phyloP scores from a whole-genome alignment of 805 yeast species.

The Teunomyces kruisii region DNA sequence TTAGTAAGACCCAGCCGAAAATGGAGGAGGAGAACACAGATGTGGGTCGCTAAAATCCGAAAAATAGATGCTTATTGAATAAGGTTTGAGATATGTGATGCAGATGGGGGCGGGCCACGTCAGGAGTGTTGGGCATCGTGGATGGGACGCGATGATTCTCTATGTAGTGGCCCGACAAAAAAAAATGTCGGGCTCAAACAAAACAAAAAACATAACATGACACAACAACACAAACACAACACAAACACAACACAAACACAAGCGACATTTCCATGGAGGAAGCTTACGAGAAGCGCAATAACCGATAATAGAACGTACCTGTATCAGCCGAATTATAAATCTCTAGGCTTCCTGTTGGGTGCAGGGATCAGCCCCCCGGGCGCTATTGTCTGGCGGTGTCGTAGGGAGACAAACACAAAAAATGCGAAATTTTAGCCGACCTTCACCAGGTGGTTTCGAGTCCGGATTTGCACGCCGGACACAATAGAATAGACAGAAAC shows the following conservation, averaged over 20 bases:
- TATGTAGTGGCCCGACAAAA: too few relatives aligned
- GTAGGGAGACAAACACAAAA: background rate
- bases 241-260: too few relatives aligned
- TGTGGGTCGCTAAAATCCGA: background rate
- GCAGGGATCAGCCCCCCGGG: background rate
- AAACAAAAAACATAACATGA: too few relatives aligned
- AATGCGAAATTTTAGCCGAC: background rate
- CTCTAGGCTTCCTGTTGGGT: background rate
- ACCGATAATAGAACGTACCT: too few relatives aligned
- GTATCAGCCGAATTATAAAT: too few relatives aligned
- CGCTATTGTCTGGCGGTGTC: background rate
- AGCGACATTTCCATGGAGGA: too few relatives aligned
- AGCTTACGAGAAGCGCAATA: too few relatives aligned
- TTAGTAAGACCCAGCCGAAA: background rate
- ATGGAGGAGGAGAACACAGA: background rate
- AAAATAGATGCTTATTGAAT: background rate
- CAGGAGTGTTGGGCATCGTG: too few relatives aligned
- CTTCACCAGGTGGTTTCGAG: background rate
- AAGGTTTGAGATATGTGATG: background rate
- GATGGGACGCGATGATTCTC: too few relatives aligned
- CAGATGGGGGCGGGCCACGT: background rate
- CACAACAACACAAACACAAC: too few relatives aligned
- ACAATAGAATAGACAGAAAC: too few relatives aligned
- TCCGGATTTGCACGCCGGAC: background rate
- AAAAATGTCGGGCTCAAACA: too few relatives aligned